Evolutionary conservation across 208 protist genomes (phyloP), one percentile per base, ranked within the genome.

Genomic region (Leishmania tropica): DNA sequence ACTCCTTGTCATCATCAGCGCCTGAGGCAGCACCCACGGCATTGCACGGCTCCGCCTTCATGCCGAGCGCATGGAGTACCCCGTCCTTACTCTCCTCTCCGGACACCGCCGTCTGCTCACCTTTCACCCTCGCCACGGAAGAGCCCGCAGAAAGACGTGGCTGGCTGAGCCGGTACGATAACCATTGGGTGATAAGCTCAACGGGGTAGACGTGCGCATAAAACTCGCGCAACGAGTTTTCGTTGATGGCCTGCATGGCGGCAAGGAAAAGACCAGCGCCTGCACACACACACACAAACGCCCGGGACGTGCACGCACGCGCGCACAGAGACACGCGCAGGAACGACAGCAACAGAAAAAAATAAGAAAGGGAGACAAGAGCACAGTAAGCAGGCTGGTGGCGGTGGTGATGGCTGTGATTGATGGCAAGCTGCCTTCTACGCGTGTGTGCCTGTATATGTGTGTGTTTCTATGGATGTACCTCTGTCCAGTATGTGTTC

Each of bases 171-270:
- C 89, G 84, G 80, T 97, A 97, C 0, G 93, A 90, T 13, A 98
- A 80, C 95, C 93, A 97, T 56, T 89, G 86, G 17, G 84, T 83
- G n/a, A 98, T 45, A 3, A 97, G 87, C 1, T 97, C 93, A 0
- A 96, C 89, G 2, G 95, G 95, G 81, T 94, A 98, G 10, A 98
- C 91, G 75, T 96, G 92, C 75, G 93, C 87, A 81, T 98, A 98
- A 79, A 98, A 98, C 86, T 98, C 93, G 64, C 89, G 86, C 70
- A 98, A 79, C 11, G 90, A 85, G 28, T 83, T 78, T 83, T 96
- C 94, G 76, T 95, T 90, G 54, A 97, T 77, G 87, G 91, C 91
- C 40, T 78, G 75, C 75, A 78, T 78, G 8, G 11, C 7, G 31
- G 51, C 73, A 19, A 28, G 7, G 28, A n/a, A 17, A n/a, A 19